Base-by-base conservation (phyloP, 495 filamentous ascomycete genomes). In the Astrothelium macrocarpum region DNA sequence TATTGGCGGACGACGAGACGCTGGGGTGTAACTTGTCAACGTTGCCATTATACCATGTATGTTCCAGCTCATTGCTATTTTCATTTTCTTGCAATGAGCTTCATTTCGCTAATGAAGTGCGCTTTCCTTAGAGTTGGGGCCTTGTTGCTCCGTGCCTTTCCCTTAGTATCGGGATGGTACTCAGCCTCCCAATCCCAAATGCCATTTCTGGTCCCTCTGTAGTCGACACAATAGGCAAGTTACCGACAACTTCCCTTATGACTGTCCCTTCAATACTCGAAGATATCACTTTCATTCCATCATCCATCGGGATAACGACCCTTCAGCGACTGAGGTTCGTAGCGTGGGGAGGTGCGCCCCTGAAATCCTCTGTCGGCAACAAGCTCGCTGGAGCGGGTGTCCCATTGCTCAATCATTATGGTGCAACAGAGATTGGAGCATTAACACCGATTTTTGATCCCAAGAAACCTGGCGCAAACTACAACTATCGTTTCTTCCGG, bases 391-490 rank as follows among this genome's bases (percentile, higher is more conserved):
- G 75, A 0, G 75, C 77, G n/a, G 81, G 82, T 4, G 80, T 85
- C 11, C 78, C 82, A 59, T 72, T 86, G 4, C 76, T 82, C 11
- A 76, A 73, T 36, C 78, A 83, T 67, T 81, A 84, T 62, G 77
- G 75, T 11, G 74, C 77, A 1, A 85, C 84, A 0, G 84, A 86
- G 62, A 79, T 78, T 9, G 82, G 81, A 31, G 79, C 81, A 60
- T 70, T 85, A 12, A 81, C 85, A 79, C 82, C 77, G 25, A 83
- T 81, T 1, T 76, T 79, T 12, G 62, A 67, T 4, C 63, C 65
- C 2, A 45, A 71, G 5, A 66, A 71, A 32, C 66, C 68, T 10
- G 76, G 66, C 56, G 34, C 67, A 0, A 63, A 70, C 23, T 77
- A 78, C 53, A 69, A 78, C 59, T 78, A 71, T 70, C 65, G 59